Evolutionary conservation across 306 rosid genomes (phyloP), one percentile per base, ranked within the genome.

Genomic region (Pterocarpus macrocarpus): DNA sequence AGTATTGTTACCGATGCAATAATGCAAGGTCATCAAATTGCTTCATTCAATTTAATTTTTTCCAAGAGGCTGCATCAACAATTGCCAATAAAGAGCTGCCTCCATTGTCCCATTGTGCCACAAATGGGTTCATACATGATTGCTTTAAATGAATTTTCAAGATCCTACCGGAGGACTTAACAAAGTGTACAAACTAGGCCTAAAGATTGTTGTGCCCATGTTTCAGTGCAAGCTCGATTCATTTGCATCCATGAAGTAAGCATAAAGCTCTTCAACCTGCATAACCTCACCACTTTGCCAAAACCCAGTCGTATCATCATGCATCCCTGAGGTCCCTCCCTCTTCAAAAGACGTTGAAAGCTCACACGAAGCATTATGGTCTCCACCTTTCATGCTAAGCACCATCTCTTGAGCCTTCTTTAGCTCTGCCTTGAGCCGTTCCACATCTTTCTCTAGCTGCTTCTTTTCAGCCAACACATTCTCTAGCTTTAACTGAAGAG

Each of bases 401-500:
- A 80, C 14, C 86, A 87, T 69, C 22, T 84, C 81, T 53, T 61
- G 84, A 15, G 88, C 88, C 55, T 79, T 83, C 69, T 71, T 77
- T 15, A 91, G 73, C 85, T 91, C 91, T 16, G 17, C 83, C n/a
- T 73, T 83, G 39, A 91, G 93, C 65, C 81, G 36, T 28, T 84
- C 88, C 8, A 88, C 82, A 6, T 91, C 93, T 74, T 59, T 86
- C 89, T 89, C 90, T 14, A 89, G 88, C 71, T 49, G 67, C 77
- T 81, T 76, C 81, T 88, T 91, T 68, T 89, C 96, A 5, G 80
- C 85, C 57, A 89, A 10, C 6, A 88, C 87, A 28, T 15, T 73
- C 64, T 89, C 89, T 12, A 91, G 85, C 86, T 57, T 83, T 38
- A 43, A 33, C 58, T 85, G 91, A 28, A 91, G 80, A 3, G 79